phyloP scores from a whole-genome alignment of 2,329 filamentous ascomycete genomes.

The Epicoccum sorghinum region DNA sequence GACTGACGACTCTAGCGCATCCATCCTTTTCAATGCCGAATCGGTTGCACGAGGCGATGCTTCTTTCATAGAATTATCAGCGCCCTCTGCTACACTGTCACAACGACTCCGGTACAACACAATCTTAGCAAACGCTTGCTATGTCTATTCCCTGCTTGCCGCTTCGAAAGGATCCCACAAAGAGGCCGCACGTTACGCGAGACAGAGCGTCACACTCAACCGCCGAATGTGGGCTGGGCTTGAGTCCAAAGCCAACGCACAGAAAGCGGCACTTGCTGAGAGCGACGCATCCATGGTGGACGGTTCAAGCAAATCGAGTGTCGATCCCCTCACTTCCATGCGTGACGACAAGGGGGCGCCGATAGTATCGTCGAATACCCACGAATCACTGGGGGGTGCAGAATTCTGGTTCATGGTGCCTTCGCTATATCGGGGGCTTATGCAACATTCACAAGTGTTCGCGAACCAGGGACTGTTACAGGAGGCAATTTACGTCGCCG shows the following conservation, averaged over 20 bases:
- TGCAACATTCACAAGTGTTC: conserved; percentile 78
- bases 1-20: conserved; percentile 33
- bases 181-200: conserved; percentile 56
- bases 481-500: conserved; percentile 86
- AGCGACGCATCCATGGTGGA: conserved; percentile 25
- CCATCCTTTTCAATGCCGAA: conserved; percentile 38
- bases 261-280: conserved; percentile 22
- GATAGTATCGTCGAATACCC: conserved; percentile 50
- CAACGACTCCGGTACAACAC: conserved; percentile 54
- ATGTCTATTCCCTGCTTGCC: conserved; percentile 69
- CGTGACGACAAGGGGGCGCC: conserved; percentile 38
- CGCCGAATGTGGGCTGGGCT: conserved; percentile 59
- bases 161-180: conserved; percentile 60
- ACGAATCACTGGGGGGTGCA: conserved; percentile 61
- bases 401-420: conserved; percentile 81
- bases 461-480: conserved; percentile 84
- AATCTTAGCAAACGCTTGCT: conserved; percentile 64
- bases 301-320: conserved; percentile 20
- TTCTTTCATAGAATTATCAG: conserved; percentile 37
- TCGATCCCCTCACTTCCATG: conserved; percentile 38
- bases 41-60: conserved; percentile 35
- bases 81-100: conserved; percentile 41
- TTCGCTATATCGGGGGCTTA: conserved; percentile 72
- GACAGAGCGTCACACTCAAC: conserved; percentile 56
- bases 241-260: conserved; percentile 48